Percentiles rank a stretch among this genome's conserved stretches.
Evolutionary conservation across 306 rosid species (phyloP).

Genomic region (Lotus japonicus): DNA sequence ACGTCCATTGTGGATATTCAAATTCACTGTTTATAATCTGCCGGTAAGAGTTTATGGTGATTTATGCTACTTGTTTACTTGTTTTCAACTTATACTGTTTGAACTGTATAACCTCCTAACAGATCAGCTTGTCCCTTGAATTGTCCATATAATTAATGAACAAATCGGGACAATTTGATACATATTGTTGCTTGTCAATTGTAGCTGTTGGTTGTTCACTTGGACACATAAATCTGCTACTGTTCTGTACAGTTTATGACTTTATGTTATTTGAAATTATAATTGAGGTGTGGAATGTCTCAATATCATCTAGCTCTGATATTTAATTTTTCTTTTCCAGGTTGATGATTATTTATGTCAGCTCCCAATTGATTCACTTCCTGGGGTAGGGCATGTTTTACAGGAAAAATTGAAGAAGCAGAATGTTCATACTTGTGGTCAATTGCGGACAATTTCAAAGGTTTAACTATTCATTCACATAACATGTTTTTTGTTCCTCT

Average conservation of each 20-base stretch:
- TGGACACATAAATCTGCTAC: conserved; percentile 2
- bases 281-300: conserved; percentile 14
- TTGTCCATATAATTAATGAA: background rate
- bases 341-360: conserved; percentile 63
- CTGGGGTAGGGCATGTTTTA: conserved; percentile 77
- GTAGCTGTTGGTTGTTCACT: background rate
- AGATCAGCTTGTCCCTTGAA: background rate
- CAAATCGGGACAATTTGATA: background rate
- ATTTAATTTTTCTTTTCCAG: conserved; percentile 34
- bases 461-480: conserved; percentile 27
- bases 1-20: conserved; percentile 2
- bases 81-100: background rate
- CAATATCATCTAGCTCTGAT: conserved; percentile 11
- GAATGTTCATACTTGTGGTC: conserved; percentile 65
- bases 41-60: background rate
- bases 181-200: conserved; percentile 4
- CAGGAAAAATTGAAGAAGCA: conserved; percentile 73
- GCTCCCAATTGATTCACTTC: conserved; percentile 78
- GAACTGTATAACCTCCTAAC: background rate
- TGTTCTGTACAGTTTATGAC: background rate
- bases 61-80: background rate
- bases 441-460: conserved; percentile 67
- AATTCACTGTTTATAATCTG: background rate
- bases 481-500: conserved; percentile 6
- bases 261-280: conserved; percentile 9